Conservation (phyloP, 2,329 filamentous ascomycete species). For the Colletotrichum sp. region DNA sequence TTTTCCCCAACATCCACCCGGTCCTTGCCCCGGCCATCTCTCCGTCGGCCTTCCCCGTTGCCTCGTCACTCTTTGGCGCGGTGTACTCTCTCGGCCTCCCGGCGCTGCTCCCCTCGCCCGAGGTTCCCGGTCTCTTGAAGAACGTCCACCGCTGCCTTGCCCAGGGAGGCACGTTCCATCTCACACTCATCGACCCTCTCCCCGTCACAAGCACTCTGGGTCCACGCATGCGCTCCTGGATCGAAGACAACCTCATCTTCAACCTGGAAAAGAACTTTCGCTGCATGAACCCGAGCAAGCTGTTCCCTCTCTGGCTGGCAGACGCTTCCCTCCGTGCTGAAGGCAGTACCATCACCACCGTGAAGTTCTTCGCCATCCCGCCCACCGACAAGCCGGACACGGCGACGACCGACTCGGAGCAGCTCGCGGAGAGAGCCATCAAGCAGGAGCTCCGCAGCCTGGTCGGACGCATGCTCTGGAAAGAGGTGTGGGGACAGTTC, state of each 20-base stretch:
- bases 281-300: conserved; percentile 61
- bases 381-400: conserved; percentile 29
- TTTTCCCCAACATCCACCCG: conserved; percentile 44
- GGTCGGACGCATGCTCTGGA: conserved; percentile 63
- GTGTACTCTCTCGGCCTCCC: conserved; percentile 61
- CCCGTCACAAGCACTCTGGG: conserved; percentile 60
- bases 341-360: conserved; percentile 51
- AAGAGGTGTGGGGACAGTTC: conserved; percentile 61
- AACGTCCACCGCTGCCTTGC: conserved; percentile 61
- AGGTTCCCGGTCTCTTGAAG: conserved; percentile 60
- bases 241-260: conserved; percentile 63
- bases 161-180: conserved; percentile 58
- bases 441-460: conserved; percentile 55
- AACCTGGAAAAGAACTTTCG: conserved; percentile 64
- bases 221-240: conserved; percentile 61
- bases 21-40: conserved; percentile 42
- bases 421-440: conserved; percentile 31
- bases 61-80: conserved; percentile 47
- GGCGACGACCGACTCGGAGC: conserved; percentile 20
- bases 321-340: conserved; percentile 55
- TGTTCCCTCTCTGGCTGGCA: conserved; percentile 63
- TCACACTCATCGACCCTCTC: conserved; percentile 67
- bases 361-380: conserved; percentile 53
- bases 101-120: conserved; percentile 57
- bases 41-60: conserved; percentile 38